Evolutionary conservation across 116 monocot species (phyloP).

Genomic region (Cymodocea nodosa): DNA sequence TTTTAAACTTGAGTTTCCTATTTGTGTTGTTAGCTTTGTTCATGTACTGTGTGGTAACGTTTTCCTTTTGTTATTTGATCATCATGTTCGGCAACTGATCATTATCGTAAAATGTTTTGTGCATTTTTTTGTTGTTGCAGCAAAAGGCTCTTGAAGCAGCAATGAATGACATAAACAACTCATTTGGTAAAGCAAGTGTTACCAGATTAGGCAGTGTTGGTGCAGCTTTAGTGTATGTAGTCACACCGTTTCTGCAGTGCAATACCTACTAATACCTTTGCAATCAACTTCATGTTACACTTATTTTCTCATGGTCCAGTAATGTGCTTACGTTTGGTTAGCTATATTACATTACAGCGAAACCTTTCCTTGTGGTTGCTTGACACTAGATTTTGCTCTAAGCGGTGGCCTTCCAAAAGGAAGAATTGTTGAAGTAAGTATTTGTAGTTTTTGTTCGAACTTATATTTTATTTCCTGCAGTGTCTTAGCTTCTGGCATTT

Average conservation of each 20-base stretch:
- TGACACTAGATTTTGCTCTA: constrained; percentile 89
- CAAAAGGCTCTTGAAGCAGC: constrained; percentile 93
- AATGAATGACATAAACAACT: constrained; percentile 94
- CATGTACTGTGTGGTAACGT: too few relatives aligned
- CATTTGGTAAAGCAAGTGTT: constrained; percentile 98
- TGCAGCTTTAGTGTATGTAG: constrained; percentile 75
- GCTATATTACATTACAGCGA: constrained; percentile 34
- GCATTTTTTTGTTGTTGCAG: constrained; percentile 23
- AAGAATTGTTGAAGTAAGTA: constrained; percentile 90
- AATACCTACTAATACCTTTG: neutral
- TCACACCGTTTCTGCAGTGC: neutral
- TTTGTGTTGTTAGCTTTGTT: too few relatives aligned
- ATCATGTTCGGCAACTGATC: neutral
- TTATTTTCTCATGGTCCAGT: too few relatives aligned
- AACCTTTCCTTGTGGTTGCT: constrained; percentile 94
- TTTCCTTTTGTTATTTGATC: neutral
- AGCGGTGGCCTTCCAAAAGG: constrained; percentile 95
- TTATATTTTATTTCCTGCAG: neutral
- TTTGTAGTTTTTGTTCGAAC: neutral
- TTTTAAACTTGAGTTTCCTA: too few relatives aligned
- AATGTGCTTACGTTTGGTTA: neutral
- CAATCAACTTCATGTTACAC: too few relatives aligned
- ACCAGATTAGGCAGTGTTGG: constrained; percentile 95
- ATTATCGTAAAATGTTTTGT: neutral
- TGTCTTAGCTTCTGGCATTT: too few relatives aligned